Conservation (phyloP, 805 yeast genomes). For the Tetrapisispora phaffii region DNA sequence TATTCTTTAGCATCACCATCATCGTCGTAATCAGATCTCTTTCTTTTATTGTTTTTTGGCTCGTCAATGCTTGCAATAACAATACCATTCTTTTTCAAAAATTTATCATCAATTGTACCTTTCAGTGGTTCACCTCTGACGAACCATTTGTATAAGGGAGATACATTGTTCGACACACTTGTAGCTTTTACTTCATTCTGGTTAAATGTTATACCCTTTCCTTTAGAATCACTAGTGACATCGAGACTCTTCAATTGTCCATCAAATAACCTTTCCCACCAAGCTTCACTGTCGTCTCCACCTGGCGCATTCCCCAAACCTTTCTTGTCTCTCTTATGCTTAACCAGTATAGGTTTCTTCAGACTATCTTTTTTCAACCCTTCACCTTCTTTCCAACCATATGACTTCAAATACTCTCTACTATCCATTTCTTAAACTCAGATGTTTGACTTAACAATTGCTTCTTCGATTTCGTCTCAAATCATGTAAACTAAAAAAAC, state of each 20-base stretch:
- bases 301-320: constrained; percentile 74
- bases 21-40: constrained; percentile 10
- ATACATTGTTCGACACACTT: constrained; percentile 40
- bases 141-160: constrained; percentile 79
- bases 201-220: constrained; percentile 39
- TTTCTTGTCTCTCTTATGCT: constrained; percentile 81
- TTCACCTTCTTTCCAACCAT: constrained; percentile 91
- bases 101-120: constrained; percentile 52
- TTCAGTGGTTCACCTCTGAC: constrained; percentile 76
- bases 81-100: constrained; percentile 4
- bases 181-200: constrained; percentile 42
- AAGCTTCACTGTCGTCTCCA: constrained; percentile 66
- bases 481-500: neutral
- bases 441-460: neutral
- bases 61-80: constrained; percentile 4
- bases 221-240: constrained; percentile 31
- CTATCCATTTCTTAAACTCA: constrained; percentile 50
- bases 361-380: constrained; percentile 73
- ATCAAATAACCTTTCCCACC: constrained; percentile 97
- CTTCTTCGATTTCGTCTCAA: neutral
- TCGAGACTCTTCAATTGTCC: constrained; percentile 79
- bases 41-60: constrained; percentile 9
- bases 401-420: constrained; percentile 56
- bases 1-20: constrained; percentile 9
- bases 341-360: constrained; percentile 75